Conservation (phyloP, 805 yeast genomes). For the Wickerhamiella nectarea region DNA sequence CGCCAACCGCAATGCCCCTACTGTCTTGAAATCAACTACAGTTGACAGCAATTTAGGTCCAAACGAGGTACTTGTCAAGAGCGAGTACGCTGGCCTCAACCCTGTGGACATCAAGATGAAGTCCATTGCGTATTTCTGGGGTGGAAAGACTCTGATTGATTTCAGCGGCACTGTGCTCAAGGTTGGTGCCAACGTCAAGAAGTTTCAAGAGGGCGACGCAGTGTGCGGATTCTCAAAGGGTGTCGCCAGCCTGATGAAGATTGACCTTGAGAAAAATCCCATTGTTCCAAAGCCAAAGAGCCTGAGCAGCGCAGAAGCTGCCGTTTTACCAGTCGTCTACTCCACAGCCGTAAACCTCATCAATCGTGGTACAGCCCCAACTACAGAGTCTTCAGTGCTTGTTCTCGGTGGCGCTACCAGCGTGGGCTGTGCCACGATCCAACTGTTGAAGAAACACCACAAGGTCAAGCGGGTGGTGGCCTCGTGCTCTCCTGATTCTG, state of each 20-base stretch:
- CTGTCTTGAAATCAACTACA: not conserved
- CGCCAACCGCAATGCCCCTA: not conserved
- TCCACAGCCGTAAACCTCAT: constrained; percentile 44
- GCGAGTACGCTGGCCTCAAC: constrained; percentile 45
- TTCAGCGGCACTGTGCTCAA: constrained; percentile 46
- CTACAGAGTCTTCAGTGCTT: constrained; percentile 29
- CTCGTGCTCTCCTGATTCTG: constrained; percentile 40
- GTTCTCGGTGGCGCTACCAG: constrained; percentile 66
- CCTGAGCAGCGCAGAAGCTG: constrained; percentile 42
- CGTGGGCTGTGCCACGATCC: constrained; percentile 45
- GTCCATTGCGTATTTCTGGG: constrained; percentile 21
- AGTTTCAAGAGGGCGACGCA: constrained; percentile 41
- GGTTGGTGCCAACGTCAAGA: constrained; percentile 35
- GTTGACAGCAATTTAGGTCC: constrained; percentile 22
- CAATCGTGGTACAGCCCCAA: constrained; percentile 28
- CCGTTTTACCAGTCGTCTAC: constrained; percentile 49
- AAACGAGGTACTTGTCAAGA: constrained; percentile 42
- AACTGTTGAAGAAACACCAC: constrained; percentile 39
- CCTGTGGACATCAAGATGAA: constrained; percentile 44
- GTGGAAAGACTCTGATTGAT: constrained; percentile 37
- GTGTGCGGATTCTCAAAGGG: constrained; percentile 38
- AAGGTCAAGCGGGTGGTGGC: constrained; percentile 39
- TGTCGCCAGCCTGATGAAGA: not conserved
- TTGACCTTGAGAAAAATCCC: constrained; percentile 28
- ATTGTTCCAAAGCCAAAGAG: constrained; percentile 36